Evolutionary conservation across 2,329 filamentous ascomycete genomes (phyloP).

Genomic region (Diplodia seriata): DNA sequence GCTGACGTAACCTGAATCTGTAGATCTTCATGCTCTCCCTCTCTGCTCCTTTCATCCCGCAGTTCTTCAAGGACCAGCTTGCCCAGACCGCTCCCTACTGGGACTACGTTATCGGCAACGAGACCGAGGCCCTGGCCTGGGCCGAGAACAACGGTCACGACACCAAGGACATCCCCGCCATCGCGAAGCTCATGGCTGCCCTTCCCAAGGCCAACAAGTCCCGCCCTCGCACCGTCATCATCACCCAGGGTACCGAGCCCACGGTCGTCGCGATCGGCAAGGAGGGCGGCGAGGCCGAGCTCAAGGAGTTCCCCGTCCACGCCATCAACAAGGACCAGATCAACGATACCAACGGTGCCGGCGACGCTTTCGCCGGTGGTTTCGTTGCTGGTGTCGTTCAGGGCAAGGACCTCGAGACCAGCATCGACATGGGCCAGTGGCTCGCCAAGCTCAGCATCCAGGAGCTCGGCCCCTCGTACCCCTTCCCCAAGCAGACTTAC

Average conservation of each 20-base stretch:
- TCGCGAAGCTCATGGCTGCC: constrained; percentile 83
- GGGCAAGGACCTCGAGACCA: constrained; percentile 78
- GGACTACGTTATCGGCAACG: constrained; percentile 96
- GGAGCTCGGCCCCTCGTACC: constrained; percentile 76
- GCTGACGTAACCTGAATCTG: neutral
- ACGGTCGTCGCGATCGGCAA: constrained; percentile 81
- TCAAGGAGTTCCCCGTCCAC: constrained; percentile 82
- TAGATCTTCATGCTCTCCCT: constrained; percentile 84
- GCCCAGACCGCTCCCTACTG: constrained; percentile 88
- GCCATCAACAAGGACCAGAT: constrained; percentile 79
- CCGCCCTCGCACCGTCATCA: constrained; percentile 83
- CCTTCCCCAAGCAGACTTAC: constrained; percentile 51
- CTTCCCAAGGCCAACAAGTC: constrained; percentile 90
- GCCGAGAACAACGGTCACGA: constrained; percentile 78
- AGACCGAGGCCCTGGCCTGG: constrained; percentile 90
- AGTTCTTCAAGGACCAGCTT: constrained; percentile 97
- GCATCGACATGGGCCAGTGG: constrained; percentile 95
- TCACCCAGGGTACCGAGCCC: constrained; percentile 93
- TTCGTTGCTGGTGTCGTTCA: constrained; percentile 89
- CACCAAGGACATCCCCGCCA: constrained; percentile 79
- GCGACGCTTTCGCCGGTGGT: constrained; percentile 95
- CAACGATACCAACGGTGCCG: constrained; percentile 95
- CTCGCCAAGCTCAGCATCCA: constrained; percentile 91
- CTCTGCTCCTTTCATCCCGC: constrained; percentile 91
- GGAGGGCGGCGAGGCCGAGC: constrained; percentile 66